Evolutionary conservation across 352 stramenopile genomes (phyloP), one percentile per base, ranked within the genome.

Genomic region (Pythium brassicae): DNA sequence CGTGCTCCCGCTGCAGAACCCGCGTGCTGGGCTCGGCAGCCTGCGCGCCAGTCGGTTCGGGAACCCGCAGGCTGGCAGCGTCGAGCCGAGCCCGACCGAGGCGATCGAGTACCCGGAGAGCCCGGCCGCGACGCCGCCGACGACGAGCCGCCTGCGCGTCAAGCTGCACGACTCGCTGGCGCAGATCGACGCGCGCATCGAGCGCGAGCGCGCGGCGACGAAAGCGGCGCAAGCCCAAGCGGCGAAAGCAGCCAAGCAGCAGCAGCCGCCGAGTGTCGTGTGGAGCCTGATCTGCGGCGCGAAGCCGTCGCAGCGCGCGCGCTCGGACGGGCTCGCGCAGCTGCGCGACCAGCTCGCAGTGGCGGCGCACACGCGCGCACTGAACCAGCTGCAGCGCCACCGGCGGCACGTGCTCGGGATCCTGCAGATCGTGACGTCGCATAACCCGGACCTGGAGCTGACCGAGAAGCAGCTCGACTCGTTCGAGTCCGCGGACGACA

Each of bases 361-460:
- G 19, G 68, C 78, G 10, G 61, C 80, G 15, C 83, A 87, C 52
- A 78, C 87, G 32, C 77, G 84, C 26, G 76, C 76, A 8, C 55
- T 92, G 40, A 94, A 94, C 53, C 84, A 92, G 49, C 65, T 94
- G 34, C 76, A 87, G 42, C 80, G 84, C n/a, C 80, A 92, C 49
- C 76, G 80, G 4, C 80, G 83, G 0, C 82, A 94, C 46, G 72
- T 92, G 27, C 62, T 72, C 42, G 76, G 84, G 6, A 87, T 94
- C 48, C 71, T 92, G 29, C 74, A 94, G 68, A 92, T 92, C 35
- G 77, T 92, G 50, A 85, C 68, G 12, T 83, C 72, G 46, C 84
- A 92, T 52, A 89, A 91, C 51, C 79, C 81, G 1, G 84, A 94
- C 50, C 55, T 92, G 39, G 68, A 83, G 54, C 76, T 94, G 26